Evolutionary conservation across 176 grass and related monocot genomes (phyloP).

Genomic region (Coix lacrymajobi): DNA sequence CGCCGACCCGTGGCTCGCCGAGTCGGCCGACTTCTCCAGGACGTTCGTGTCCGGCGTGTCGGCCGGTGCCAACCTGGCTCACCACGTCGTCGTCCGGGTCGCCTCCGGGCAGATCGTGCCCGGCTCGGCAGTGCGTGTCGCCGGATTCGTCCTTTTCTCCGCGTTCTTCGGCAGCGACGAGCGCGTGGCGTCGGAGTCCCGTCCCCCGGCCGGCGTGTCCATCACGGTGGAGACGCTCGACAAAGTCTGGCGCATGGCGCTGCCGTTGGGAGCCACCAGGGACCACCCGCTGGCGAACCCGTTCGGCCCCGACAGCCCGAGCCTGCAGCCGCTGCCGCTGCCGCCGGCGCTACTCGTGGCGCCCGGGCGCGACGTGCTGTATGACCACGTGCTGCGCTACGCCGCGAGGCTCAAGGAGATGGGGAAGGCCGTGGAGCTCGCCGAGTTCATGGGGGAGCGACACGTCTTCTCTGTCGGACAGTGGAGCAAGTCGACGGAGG

Average conservation of each 20-base stretch:
- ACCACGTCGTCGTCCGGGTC: background rate
- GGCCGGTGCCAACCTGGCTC: conserved; percentile 43
- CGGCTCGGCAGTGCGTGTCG: background rate
- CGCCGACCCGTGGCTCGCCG: conserved; percentile 26
- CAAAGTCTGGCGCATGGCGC: conserved; percentile 58
- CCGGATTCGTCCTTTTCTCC: conserved; percentile 50
- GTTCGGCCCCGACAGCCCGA: conserved; percentile 42
- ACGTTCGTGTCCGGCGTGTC: conserved; percentile 33
- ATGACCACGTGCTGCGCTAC: conserved; percentile 35
- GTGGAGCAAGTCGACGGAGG: conserved; percentile 16
- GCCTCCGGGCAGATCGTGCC: background rate
- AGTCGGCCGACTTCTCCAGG: conserved; percentile 20
- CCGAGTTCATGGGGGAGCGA: conserved; percentile 38
- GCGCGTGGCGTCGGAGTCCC: conserved; percentile 23
- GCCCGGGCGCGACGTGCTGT: conserved; percentile 36
- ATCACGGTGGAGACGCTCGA: conserved; percentile 24
- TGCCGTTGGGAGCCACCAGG: conserved; percentile 41
- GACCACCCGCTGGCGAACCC: conserved; percentile 68
- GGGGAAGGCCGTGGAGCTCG: conserved; percentile 48
- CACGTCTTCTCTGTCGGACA: conserved; percentile 46
- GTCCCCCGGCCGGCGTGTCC: conserved; percentile 33
- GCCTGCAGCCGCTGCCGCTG: conserved; percentile 28
- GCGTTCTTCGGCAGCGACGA: conserved; percentile 50
- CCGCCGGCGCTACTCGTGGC: conserved; percentile 48
- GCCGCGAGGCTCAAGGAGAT: conserved; percentile 41